phyloP scores from a whole-genome alignment of 2,329 filamentous ascomycete genomes.

The Stemphylium lycopersici region DNA sequence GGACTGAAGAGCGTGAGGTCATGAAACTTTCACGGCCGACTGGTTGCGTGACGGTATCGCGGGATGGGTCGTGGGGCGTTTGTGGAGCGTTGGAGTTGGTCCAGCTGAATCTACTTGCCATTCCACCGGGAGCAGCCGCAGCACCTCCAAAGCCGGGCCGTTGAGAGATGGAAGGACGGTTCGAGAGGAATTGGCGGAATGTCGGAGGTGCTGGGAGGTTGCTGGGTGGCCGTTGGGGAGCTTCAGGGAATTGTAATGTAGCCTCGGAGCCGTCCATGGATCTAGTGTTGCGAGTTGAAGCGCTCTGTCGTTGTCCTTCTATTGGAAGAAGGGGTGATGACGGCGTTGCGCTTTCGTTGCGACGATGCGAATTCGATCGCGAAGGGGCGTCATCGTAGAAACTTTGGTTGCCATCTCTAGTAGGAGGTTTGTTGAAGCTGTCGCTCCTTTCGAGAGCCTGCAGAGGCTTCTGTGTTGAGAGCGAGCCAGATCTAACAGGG shows the following conservation, averaged over 20 bases:
- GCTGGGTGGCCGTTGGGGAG: constrained; percentile 20
- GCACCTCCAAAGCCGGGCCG: constrained; percentile 31
- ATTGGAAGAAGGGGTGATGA: constrained; percentile 42
- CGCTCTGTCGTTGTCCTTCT: constrained; percentile 33
- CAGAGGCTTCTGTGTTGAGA: constrained; percentile 37
- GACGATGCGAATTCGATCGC: constrained; percentile 36
- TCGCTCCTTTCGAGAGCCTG: constrained; percentile 38
- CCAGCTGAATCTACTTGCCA: constrained; percentile 48
- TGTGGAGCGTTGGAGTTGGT: constrained; percentile 50
- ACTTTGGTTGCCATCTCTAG: constrained; percentile 19
- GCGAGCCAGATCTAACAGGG: constrained; percentile 35
- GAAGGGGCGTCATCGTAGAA: constrained; percentile 37
- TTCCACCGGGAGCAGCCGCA: constrained; percentile 22
- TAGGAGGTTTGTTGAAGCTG: constrained; percentile 33
- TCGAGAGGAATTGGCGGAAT: constrained; percentile 48
- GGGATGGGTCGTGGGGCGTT: constrained; percentile 43
- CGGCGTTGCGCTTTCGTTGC: constrained; percentile 38
- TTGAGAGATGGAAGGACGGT: constrained; percentile 42
- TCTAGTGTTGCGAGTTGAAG: constrained; percentile 42
- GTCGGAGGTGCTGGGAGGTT: constrained; percentile 42
- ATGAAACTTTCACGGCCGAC: constrained; percentile 44
- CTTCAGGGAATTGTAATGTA: constrained; percentile 31
- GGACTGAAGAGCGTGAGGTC: constrained; percentile 44
- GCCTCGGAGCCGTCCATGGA: constrained; percentile 33
- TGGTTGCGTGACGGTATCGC: constrained; percentile 34